Conservation (phyloP, 768 basidiomycete genomes). For the Boletus bicolor region DNA sequence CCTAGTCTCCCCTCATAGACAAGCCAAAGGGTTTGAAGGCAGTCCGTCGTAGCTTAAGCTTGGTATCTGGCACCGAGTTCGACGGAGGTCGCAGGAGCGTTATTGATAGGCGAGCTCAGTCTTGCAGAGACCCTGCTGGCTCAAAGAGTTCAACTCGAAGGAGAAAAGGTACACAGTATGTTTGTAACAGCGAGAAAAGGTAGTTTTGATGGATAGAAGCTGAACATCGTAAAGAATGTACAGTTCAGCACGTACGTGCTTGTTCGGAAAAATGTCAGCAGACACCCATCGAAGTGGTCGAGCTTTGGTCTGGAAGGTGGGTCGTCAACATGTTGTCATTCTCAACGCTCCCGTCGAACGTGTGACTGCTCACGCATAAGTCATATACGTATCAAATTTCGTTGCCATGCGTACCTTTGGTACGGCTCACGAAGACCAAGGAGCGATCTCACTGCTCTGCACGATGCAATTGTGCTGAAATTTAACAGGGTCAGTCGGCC, state of each 20-base stretch:
- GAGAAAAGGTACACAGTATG: not conserved
- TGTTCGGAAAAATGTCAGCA: not conserved
- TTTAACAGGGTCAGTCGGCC: not conserved
- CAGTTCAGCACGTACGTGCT: not conserved
- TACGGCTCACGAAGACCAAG: not conserved
- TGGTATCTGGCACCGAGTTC: not conserved
- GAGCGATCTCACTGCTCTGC: conserved; percentile 15
- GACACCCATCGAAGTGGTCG: not conserved
- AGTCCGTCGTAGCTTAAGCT: not conserved
- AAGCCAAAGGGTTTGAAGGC: not conserved
- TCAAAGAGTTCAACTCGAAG: not conserved
- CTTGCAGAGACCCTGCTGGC: not conserved
- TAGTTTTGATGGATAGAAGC: not conserved
- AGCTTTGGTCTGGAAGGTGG: not conserved
- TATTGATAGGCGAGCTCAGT: not conserved
- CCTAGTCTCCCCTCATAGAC: not conserved
- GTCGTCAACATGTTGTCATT: conserved; percentile 2
- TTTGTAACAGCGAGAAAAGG: not conserved
- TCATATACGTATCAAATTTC: not conserved
- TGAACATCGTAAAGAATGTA: too few species aligned
- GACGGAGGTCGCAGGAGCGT: not conserved
- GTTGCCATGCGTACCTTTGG: not conserved
- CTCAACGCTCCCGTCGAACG: not conserved
- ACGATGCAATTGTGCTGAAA: conserved; percentile 15
- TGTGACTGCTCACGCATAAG: not conserved